Evolutionary conservation across 441 rosid species (phyloP).

Genomic region (Euphorbia schlechtendalii): DNA sequence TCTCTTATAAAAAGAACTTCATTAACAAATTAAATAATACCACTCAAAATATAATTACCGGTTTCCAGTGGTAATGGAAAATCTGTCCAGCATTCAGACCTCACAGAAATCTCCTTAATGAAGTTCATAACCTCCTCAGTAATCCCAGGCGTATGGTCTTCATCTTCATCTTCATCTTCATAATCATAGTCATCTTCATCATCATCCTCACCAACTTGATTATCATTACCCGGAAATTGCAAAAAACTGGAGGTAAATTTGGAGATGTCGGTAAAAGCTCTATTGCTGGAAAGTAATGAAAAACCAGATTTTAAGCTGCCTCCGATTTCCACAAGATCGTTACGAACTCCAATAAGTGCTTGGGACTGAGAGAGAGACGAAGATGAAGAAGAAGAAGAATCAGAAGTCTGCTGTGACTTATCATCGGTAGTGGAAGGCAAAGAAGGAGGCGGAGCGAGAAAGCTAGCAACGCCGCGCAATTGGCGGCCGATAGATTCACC

Average conservation of each 20-base stretch:
- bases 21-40: neutral
- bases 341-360: constrained; percentile 47
- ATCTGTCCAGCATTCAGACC: constrained; percentile 60
- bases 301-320: constrained; percentile 49
- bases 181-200: constrained; percentile 15
- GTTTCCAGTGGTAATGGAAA: constrained; percentile 40
- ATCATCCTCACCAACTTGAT: constrained; percentile 2
- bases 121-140: constrained; percentile 45
- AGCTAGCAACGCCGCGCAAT: constrained; percentile 48
- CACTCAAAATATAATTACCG: constrained; percentile 27
- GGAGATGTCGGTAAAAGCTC: constrained; percentile 35
- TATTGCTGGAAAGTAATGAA: constrained; percentile 32
- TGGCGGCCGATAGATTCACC: constrained; percentile 43
- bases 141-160: constrained; percentile 41
- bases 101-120: constrained; percentile 36
- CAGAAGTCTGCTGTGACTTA: constrained; percentile 8
- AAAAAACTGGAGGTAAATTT: constrained; percentile 46
- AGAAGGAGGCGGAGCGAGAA: constrained; percentile 61
- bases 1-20: neutral
- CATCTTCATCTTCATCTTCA: constrained; percentile 23
- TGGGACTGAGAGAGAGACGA: constrained; percentile 10
- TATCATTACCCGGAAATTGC: constrained; percentile 25
- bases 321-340: constrained; percentile 61
- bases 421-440: constrained; percentile 17
- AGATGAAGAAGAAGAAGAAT: constrained; percentile 2